A percentile compares a stretch with the other conserved stretches of the same genome.
These are phyloP conservation scores for Aleurites moluccanus DNA, from an alignment of 441 rosid genomes.

Conservation along the genomic window DNA sequence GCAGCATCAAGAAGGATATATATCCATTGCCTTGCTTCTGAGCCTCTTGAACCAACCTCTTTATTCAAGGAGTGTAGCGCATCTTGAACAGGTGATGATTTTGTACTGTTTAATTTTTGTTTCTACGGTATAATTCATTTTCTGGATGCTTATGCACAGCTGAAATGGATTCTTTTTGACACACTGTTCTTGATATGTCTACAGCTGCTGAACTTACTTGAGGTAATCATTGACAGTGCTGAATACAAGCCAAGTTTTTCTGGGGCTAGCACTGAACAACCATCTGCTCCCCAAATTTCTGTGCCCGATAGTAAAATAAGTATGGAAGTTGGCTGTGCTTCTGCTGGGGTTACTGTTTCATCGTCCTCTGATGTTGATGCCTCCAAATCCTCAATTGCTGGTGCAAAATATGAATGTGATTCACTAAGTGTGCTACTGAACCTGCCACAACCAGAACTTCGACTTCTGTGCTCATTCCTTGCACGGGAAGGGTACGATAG, in stretches of 20 bases:
- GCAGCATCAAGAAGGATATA: constrained; percentile 47
- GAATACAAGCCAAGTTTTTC: constrained; percentile 59
- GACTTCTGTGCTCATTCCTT: constrained; percentile 90
- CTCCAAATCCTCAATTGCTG: constrained; percentile 46
- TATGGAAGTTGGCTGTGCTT: constrained; percentile 39
- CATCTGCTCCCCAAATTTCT: constrained; percentile 40
- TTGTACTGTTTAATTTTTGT: not conserved
- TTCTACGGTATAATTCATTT: constrained; percentile 11
- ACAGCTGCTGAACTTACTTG: constrained; percentile 92
- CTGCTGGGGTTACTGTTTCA: constrained; percentile 45
- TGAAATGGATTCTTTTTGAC: constrained; percentile 10
- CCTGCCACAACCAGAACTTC: constrained; percentile 84
- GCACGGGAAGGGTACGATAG: constrained; percentile 87
- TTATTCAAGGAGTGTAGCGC: constrained; percentile 91
- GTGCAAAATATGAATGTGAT: constrained; percentile 57
- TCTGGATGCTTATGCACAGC: not conserved
- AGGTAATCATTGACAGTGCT: constrained; percentile 78
- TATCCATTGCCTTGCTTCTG: constrained; percentile 75
- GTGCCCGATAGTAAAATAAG: constrained; percentile 43
- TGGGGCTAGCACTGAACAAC: constrained; percentile 47
- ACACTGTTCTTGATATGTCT: constrained; percentile 26
- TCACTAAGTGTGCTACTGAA: constrained; percentile 54
- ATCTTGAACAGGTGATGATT: constrained; percentile 86
- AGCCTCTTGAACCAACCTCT: constrained; percentile 95
- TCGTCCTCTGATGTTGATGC: constrained; percentile 41